Evolutionary conservation across 2,329 filamentous ascomycete species (phyloP), one percentile per base, ranked within the genome.

Genomic region (Xylaria sp.): DNA sequence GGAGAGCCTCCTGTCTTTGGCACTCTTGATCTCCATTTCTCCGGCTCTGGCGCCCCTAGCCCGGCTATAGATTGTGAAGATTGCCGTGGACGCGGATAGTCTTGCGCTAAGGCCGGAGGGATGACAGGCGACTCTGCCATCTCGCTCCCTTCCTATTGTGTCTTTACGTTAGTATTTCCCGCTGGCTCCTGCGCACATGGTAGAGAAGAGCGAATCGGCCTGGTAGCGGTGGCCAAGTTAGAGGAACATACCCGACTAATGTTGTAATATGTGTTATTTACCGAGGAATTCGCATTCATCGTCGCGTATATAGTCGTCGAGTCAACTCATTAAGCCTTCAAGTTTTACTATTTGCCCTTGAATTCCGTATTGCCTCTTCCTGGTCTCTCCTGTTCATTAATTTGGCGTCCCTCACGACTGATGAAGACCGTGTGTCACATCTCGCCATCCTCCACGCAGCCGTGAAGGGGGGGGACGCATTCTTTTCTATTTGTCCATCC

Each of bases 111-210:
- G 19, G 55, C 23, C 25, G 43, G 48, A 41, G 59, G 61, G 13
- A 67, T 44, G 37, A 66, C 44, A 17, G 66, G 66, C 15, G 64
- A 66, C 40, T 66, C 63, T 37, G 54, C 29, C 59, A 60, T 60
- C 33, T 66, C 60, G 29, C 23, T 31, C 35, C 31, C 48, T 25
- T 67, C 65, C 65, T 67, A 33, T 58, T 17, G 37, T 43, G 17
- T 17, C 15, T 46, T 27, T 21, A 38, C 33, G 58, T 62, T 59
- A 67, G 54, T 25, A 61, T 51, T 17, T n/a, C 13, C 8, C 41
- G 27, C 19, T 8, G 11, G 52, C 11, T 1, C 31, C 17, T 10
- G 4, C 25, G 19, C 31, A 38, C 11, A 35, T 31, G 17, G 13
- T 48, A 2, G 21, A 21, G 17, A 10, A n/a, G 17, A 15, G 13